Base-by-base conservation (phyloP, 2,329 filamentous ascomycete species). In the Trichoderma endophyticum region DNA sequence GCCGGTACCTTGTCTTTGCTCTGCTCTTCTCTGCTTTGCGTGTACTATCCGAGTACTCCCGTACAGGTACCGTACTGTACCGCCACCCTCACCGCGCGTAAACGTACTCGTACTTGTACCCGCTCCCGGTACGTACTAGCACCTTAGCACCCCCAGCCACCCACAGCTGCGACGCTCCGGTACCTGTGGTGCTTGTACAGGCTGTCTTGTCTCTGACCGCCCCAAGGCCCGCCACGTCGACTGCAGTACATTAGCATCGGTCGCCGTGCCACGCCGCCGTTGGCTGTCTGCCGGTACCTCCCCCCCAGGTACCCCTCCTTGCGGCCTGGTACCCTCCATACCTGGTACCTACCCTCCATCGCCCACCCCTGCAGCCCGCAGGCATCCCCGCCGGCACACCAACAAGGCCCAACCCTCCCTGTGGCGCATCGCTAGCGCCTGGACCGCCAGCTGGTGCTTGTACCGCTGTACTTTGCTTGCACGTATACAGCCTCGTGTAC, bases 401-500 rank as follows among this genome's bases (percentile, higher is more conserved):
- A 43, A 43, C 39, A 43, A 24, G 36, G 56, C 39, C 59, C 69
- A 62, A 56, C 56, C 72, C 62, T 69, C 67, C 64, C 68, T 71
- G 64, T 63, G 66, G 56, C 60, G 28, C 51, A 67, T 71, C 69
- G 65, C 72, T 72, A 65, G 61, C 64, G 64, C 51, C 79, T 83
- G 65, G 57, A 68, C 54, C 56, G 65, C 65, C 54, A 60, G 54
- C 56, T 68, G 56, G 61, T 64, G 36, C 24, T 28, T 64, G 61
- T 43, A 59, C 65, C 34, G 26, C 34, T 64, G 61, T 43, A 64
- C 61, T 64, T 39, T 48, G 15, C 61, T 3, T 28, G 61, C 36
- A 64, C 61, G 24, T 64, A 60, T 60, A 60, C 82, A 83, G 82
- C 83, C 83, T 83, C 83, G 81, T 82, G 80, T 77, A 78, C 66